Conservation (phyloP, 139 green algal species). For the Micractinium conductrix region DNA sequence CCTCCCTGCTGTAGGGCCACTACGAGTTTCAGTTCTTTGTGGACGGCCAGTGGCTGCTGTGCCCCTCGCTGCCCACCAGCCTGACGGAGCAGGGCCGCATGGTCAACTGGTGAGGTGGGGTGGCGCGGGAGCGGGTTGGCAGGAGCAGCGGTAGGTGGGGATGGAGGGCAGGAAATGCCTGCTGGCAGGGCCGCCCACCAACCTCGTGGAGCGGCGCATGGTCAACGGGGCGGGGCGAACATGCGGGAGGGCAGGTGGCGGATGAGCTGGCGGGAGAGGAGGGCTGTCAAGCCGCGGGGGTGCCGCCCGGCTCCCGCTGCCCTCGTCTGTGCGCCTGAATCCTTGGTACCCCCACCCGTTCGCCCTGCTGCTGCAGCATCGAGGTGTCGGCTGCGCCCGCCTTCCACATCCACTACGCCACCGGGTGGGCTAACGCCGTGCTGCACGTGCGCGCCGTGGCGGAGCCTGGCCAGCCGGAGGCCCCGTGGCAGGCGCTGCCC, state of each 20-base stretch:
- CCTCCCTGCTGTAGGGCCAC: constrained; percentile 52
- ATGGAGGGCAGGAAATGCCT: background rate
- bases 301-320: too few relatives aligned
- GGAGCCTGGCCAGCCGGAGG: background rate
- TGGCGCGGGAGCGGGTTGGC: background rate
- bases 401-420: constrained; percentile 67
- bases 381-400: constrained; percentile 46
- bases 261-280: too few relatives aligned
- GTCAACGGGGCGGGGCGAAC: too few relatives aligned
- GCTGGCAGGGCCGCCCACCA: background rate
- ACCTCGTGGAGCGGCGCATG: too few relatives aligned
- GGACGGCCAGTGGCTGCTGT: constrained; percentile 58
- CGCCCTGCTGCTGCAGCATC: constrained; percentile 29
- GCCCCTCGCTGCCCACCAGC: constrained; percentile 36
- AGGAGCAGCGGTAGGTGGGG: background rate
- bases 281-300: too few relatives aligned
- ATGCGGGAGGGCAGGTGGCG: too few relatives aligned
- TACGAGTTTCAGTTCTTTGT: constrained; percentile 71
- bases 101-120: constrained; percentile 40
- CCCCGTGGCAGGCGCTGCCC: constrained; percentile 20
- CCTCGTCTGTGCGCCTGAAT: too few relatives aligned
- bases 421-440: constrained; percentile 56
- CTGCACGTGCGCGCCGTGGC: constrained; percentile 40
- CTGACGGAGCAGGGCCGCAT: constrained; percentile 49
- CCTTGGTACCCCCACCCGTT: background rate